phyloP scores from a whole-genome alignment of 2,329 filamentous ascomycete genomes.

The Ophiostoma novo-ulmi region DNA sequence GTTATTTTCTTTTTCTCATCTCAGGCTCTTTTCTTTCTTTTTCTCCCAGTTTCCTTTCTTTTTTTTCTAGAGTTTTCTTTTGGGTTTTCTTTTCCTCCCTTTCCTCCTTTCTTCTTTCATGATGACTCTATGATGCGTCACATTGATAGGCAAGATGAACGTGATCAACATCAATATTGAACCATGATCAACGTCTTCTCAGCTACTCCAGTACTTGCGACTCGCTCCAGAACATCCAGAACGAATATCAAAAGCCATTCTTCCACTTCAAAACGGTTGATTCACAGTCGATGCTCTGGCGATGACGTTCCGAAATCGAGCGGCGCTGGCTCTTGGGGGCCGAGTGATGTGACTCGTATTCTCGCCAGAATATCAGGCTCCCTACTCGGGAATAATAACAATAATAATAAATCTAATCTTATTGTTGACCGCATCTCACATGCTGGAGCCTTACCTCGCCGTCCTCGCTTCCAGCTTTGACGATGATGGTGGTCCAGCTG shows the following conservation, averaged over 20 bases:
- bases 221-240: neutral
- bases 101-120: neutral
- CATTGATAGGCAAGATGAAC: neutral
- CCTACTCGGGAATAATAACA: neutral
- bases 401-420: too few species aligned
- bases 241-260: neutral
- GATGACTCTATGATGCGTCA: neutral
- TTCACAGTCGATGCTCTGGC: neutral
- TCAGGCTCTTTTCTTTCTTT: neutral
- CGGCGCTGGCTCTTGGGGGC: neutral
- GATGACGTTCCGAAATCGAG: neutral
- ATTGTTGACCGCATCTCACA: neutral
- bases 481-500: neutral
- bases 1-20: neutral
- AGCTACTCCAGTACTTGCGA: neutral
- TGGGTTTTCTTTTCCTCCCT: neutral
- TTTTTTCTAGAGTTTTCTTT: neutral
- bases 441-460: constrained; percentile 3
- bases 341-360: neutral
- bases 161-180: neutral
- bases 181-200: neutral
- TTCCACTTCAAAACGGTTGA: neutral
- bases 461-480: constrained; percentile 5
- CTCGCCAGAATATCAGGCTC: neutral
- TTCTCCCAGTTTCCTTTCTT: neutral